A percentile compares a stretch with the other conserved stretches of the same genome.
Conservation (phyloP, 108 stramenopile genomes). For the Discostella pseudostelligera region DNA sequence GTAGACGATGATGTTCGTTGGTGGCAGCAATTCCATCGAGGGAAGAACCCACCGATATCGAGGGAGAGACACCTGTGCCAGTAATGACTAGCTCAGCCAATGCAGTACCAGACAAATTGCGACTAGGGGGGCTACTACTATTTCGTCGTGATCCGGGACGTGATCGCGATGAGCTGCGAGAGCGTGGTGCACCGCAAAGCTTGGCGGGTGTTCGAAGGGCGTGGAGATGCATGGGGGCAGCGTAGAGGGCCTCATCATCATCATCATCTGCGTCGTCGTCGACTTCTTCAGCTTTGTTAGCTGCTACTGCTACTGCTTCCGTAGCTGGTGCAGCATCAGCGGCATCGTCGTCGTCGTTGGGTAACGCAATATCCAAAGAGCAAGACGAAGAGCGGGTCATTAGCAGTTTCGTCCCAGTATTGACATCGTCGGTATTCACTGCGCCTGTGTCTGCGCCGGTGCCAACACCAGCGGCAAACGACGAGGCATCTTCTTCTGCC, state of each 20-base stretch:
- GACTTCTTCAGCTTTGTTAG: too few relatives aligned
- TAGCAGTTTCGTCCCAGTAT: too few relatives aligned
- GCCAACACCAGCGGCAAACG: too few relatives aligned
- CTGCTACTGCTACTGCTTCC: too few relatives aligned
- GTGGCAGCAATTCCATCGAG: not conserved
- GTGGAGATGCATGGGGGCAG: not conserved
- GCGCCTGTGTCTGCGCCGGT: too few relatives aligned
- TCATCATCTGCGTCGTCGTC: not conserved
- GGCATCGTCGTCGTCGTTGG: not conserved
- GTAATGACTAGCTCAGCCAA: not conserved
- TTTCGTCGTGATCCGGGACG: not conserved
- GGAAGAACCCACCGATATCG: not conserved
- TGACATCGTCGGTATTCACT: too few relatives aligned
- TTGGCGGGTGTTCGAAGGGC: not conserved
- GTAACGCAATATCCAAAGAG: too few relatives aligned
- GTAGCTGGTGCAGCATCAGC: not conserved
- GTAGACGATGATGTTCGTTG: not conserved
- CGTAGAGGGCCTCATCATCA: not conserved
- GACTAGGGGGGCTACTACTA: not conserved
- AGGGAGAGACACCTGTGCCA: not conserved
- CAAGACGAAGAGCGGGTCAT: too few relatives aligned
- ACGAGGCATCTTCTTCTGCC: conserved; percentile 27
- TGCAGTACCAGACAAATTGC: not conserved
- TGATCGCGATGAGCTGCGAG: not conserved
- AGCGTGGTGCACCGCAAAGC: not conserved